Percentiles rank a stretch among this genome's conserved stretches.
phyloP scores from a whole-genome alignment of 2,329 filamentous ascomycete genomes.

The Volutella citrinella region DNA sequence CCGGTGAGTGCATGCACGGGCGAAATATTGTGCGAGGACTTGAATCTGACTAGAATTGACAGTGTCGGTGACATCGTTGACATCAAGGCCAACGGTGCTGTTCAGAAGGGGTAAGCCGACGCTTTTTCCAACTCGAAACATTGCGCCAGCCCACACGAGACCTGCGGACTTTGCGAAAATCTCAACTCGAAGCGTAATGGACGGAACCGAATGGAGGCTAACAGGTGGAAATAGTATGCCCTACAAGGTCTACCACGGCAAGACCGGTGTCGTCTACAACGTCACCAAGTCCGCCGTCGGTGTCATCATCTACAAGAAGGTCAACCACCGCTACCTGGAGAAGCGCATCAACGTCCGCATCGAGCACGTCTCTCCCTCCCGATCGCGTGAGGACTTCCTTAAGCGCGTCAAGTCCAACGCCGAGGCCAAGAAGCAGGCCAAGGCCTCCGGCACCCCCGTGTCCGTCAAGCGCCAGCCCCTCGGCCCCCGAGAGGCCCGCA shows the following conservation, averaged over 20 bases:
- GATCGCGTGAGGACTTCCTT: slow-evolving; percentile 95
- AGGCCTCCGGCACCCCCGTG: slow-evolving; percentile 81
- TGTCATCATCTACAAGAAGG: slow-evolving; percentile 99
- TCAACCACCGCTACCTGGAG: slow-evolving; percentile 99
- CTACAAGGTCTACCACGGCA: slow-evolving; percentile 99
- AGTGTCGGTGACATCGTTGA: slow-evolving; percentile 98
- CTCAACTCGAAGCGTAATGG: no score
- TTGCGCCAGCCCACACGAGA: slow-evolving; percentile 16
- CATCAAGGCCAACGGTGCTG: slow-evolving; percentile 97
- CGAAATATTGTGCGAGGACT: background rate
- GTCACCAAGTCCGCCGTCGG: slow-evolving; percentile 97
- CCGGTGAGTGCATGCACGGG: slow-evolving; percentile 52
- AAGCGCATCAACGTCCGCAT: slow-evolving; percentile 99
- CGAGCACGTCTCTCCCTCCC: slow-evolving; percentile 93
- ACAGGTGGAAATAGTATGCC: slow-evolving; percentile 92
- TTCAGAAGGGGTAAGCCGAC: slow-evolving; percentile 84
- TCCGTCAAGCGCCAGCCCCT: slow-evolving; percentile 89
- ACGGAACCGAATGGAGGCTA: no score
- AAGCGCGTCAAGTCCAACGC: slow-evolving; percentile 96
- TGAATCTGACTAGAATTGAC: slow-evolving; percentile 41
- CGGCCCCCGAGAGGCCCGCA: slow-evolving; percentile 76
- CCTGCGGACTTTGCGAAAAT: slow-evolving; percentile 14
- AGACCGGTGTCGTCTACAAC: slow-evolving; percentile 98
- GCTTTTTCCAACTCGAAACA: slow-evolving; percentile 12
- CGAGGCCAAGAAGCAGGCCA: slow-evolving; percentile 86